Evolutionary conservation across 2,329 filamentous ascomycete species (phyloP), one percentile per base, ranked within the genome.

Genomic region (Phaeophleospora eucalypticola): DNA sequence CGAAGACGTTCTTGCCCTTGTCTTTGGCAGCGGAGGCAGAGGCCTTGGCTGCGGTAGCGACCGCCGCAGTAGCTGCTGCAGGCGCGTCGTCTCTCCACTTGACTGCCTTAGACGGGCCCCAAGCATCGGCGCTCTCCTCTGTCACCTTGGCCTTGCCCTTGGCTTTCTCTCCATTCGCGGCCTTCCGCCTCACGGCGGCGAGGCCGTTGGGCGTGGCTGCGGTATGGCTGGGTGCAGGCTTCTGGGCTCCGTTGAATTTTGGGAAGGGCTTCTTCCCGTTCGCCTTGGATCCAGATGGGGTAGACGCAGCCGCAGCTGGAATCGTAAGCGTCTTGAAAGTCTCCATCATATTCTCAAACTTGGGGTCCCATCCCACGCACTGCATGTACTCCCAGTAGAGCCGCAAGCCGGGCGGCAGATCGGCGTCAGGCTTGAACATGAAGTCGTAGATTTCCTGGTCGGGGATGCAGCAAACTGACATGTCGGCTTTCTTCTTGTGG

Each of bases 321-420:
- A n/a, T n/a, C n/a, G n/a, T n/a, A n/a, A n/a, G n/a, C 24, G 6
- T 29, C 24, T 29, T 29, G 24, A 29, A 29, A 12, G 7, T 12
- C 7, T 69, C 65, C 6, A 75, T 61, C 56, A 65, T 59, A 3
- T 67, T 55, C 50, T 73, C 74, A 59, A 75, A 71, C 2, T 62
- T 63, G 9, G 51, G 43, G 38, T 71, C 68, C 58, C 65, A 75
- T 12, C 61, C 59, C 2, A 68, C 61, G 46, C 71, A 75, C 56
- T 72, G 53, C 20, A 75, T 60, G 41, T 75, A 75, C 58, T 75
- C 71, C 68, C 69, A 73, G 67, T 67, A 73, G 18, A 75, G 63
- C 15, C 73, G 62, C 7, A 75, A 58, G 4, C 70, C 71, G 0
- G 66, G 65, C 9, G 65, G 61, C 4, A 64, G 58, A 32, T 66